Evolutionary conservation across 106 monocot species (phyloP), one percentile per base, ranked within the genome.

Genomic region (Dioscorea zingiberensis): DNA sequence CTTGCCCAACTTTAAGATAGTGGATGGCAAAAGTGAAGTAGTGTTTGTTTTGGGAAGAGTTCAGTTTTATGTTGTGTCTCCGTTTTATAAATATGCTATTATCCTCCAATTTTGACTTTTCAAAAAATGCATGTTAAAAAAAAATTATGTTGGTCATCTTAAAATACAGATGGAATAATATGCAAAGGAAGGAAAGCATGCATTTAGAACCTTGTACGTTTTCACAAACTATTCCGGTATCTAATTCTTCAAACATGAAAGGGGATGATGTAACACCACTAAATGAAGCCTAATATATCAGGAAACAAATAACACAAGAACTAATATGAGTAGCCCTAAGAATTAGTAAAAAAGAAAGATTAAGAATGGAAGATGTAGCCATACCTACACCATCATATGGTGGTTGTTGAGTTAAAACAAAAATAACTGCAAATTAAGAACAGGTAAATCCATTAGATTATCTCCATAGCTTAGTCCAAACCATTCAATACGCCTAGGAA

Each of bases 361-460:
- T 58, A 64, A 64, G n/a, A 28, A 18, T 12, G 55, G 48, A 72
- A 17, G 11, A 23, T 38, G 0, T 10, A 49, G 13, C 3, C 53
- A 60, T 81, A 93, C 93, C 93, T 71, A 81, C 48, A 58, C 86
- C 89, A 71, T 88, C 85, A 79, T 79, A 86, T 57, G 86, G 80
- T 66, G 93, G 93, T 64, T 89, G 93, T 55, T 81, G 93, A 73
- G 73, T 49, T n/a, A 86, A 66, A 58, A 76, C 66, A 77, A 56
- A 89, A 32, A 86, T 85, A 68, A 81, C 93, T 93, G 93, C 81
- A 83, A 74, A 21, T 68, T n/a, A 64, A 84, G 24, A n/a, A 63
- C 71, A 65, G 26, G 3, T 3, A 24, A 55, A 58, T 4, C 48
- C 4, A 27, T 38, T 38, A 38, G 38, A 38, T 38, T 38, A 38